phyloP scores from a whole-genome alignment of 176 grass and related monocot genomes.

The Areca catechu region DNA sequence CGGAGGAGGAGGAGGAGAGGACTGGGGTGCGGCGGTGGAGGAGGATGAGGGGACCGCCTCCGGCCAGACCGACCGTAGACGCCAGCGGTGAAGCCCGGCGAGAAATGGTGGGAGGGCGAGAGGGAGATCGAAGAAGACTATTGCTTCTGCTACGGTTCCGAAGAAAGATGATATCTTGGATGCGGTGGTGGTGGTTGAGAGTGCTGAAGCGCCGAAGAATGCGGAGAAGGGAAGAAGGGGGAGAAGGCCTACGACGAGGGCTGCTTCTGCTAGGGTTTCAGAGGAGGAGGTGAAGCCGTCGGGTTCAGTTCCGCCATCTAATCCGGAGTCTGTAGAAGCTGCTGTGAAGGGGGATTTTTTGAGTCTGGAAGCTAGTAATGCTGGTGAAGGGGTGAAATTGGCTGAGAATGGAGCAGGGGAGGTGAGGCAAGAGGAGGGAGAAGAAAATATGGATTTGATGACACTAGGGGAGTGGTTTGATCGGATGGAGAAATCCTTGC shows the following conservation, averaged over 20 bases:
- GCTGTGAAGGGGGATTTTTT: not conserved
- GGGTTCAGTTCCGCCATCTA: not conserved
- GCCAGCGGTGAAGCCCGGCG: not conserved
- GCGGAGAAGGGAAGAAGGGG: not conserved
- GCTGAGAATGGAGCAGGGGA: slow-evolving; percentile 7
- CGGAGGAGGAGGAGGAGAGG: slow-evolving; percentile 9
- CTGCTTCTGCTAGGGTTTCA: slow-evolving; percentile 11
- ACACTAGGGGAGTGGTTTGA: slow-evolving; percentile 77
- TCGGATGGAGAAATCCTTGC: slow-evolving; percentile 38
- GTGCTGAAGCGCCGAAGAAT: not conserved
- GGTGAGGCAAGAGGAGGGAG: slow-evolving; percentile 3
- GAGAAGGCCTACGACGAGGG: slow-evolving; percentile 15
- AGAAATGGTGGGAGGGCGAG: slow-evolving; percentile 4
- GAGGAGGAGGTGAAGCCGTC: not conserved
- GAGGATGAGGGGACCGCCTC: slow-evolving; percentile 20
- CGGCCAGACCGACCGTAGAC: slow-evolving; percentile 11
- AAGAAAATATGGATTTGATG: slow-evolving; percentile 47
- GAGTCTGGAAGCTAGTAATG: slow-evolving; percentile 2
- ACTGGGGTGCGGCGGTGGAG: slow-evolving; percentile 1
- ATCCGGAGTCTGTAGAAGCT: not conserved
- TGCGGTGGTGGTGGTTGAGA: not conserved
- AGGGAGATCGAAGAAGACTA: slow-evolving; percentile 3
- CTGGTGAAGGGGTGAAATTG: not conserved
- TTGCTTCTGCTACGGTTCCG: slow-evolving; percentile 1
- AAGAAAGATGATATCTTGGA: slow-evolving; percentile 17